A percentile compares a stretch with the other conserved stretches of the same genome.
These are phyloP conservation scores for Helianthus tuberosus DNA, from an alignment of 129 eudicot species.

Conservation along the genomic window DNA sequence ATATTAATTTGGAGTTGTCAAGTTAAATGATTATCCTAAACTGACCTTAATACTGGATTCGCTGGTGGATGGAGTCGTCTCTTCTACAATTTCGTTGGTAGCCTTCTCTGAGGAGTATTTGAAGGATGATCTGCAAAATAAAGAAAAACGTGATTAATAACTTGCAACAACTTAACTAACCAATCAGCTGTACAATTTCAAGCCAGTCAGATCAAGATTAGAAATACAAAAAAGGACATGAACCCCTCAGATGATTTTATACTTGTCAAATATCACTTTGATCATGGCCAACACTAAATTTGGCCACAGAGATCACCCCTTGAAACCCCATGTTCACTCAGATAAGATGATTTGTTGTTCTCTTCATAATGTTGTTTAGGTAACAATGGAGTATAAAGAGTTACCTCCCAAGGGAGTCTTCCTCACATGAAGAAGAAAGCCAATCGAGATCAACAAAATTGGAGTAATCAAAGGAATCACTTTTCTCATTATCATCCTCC, in stretches of 20 bases:
- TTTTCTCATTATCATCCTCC: constrained; percentile 50
- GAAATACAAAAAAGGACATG: background rate
- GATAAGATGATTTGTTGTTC: background rate
- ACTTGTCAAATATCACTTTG: background rate
- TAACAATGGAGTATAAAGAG: constrained; percentile 1
- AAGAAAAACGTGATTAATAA: background rate
- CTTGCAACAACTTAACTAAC: constrained; percentile 10
- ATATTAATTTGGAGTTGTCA: too few species aligned
- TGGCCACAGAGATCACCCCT: background rate
- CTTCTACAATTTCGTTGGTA: constrained; percentile 47
- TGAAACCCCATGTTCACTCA: background rate
- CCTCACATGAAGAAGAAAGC: constrained; percentile 80
- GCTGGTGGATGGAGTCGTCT: constrained; percentile 70
- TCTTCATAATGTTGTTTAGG: constrained; percentile 14
- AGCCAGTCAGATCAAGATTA: background rate
- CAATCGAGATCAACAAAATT: constrained; percentile 86
- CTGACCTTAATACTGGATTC: constrained; percentile 71
- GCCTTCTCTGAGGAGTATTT: constrained; percentile 54
- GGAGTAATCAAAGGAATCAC: constrained; percentile 62
- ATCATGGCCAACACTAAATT: background rate
- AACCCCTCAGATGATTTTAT: background rate
- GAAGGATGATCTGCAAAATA: constrained; percentile 49
- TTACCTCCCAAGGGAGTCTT: constrained; percentile 67
- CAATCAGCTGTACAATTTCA: background rate
- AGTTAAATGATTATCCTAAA: background rate